phyloP scores from a whole-genome alignment of 2,329 filamentous ascomycete genomes.

The Hypoxylon sp. region DNA sequence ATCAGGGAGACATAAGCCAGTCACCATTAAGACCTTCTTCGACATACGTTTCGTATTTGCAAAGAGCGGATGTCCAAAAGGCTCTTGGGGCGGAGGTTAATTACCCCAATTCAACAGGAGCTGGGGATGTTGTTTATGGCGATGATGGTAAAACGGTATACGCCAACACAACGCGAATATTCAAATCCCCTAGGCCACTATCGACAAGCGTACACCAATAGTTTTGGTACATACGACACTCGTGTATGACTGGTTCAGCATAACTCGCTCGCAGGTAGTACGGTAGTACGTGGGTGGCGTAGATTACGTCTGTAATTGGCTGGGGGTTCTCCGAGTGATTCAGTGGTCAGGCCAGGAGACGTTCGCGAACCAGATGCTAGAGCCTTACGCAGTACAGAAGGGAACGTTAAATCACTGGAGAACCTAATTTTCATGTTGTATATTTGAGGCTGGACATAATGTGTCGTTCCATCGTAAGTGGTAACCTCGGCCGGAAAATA shows the following conservation, averaged over 20 bases:
- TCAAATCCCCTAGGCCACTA: conserved; percentile 56
- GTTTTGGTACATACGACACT: conserved; percentile 42
- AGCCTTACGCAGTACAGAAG: conserved; percentile 58
- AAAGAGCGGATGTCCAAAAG: conserved; percentile 40
- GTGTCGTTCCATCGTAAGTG: conserved; percentile 59
- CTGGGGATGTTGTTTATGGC: conserved; percentile 5
- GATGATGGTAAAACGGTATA: conserved; percentile 27
- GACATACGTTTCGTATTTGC: conserved; percentile 43
- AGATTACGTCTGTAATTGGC: conserved; percentile 70
- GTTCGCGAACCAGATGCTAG: conserved; percentile 55
- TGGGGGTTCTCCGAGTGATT: conserved; percentile 61
- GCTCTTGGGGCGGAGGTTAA: conserved; percentile 43
- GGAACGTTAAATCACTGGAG: conserved; percentile 63
- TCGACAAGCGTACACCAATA: conserved; percentile 59
- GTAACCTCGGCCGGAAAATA: background rate
- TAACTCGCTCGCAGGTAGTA: background rate
- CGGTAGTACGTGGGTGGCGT: conserved; percentile 61
- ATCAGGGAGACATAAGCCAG: conserved; percentile 38
- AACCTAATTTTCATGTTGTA: conserved; percentile 63
- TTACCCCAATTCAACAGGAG: conserved; percentile 27
- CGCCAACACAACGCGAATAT: no score
- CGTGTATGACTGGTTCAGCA: background rate
- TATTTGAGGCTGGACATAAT: conserved; percentile 60
- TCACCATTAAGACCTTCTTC: conserved; percentile 44
- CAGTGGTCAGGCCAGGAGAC: conserved; percentile 55